Base-by-base conservation (phyloP, 2,329 filamentous ascomycete species). In the Botrytis sinoallii region DNA sequence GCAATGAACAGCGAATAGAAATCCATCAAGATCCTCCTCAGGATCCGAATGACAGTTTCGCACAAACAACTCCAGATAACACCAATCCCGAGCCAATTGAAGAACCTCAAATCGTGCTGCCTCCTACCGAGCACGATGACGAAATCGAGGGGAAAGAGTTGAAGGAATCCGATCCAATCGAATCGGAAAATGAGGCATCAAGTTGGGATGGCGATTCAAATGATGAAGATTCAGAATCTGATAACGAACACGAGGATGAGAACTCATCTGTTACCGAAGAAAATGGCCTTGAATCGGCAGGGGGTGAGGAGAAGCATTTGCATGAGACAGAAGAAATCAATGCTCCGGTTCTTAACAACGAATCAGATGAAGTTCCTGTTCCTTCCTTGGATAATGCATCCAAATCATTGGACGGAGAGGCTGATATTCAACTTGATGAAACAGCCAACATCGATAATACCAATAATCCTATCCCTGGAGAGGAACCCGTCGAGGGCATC, bases 121-220 rank as follows among this genome's bases (percentile, higher is more conserved):
- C 35, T 32, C 16, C 16, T 18, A 29, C 25, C 22, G 44, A 71
- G 22, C 60, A 71, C 6, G 22, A 7, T 9, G 46, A n/a, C 8
- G 25, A 40, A 22, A 44, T n/a, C 1, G 44, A 52, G 29, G 35
- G 32, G 3, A 59, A 38, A 16, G 42, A 44, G 22, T 20, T 35
- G 14, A 48, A 65, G 35, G 57, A 65, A 38, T 46, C 40, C 1
- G 48, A 38, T 4, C 32, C 4, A 42, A 18, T 14, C 4, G 35
- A 68, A 48, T 68, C 46, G 25, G 65, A 68, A 32, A 42, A 57
- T 22, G 66, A 57, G 25, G n/a, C 48, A 44, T 57, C 38, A 29
- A 57, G 52, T 16, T 57, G 66, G 66, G 48, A 69, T 57, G 66
- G 35, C 25, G 66, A 32, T 42, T 68, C 66, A 9, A 68, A 52